Evolutionary conservation across 768 basidiomycete species (phyloP).

Genomic region (Lactarius tabidus): DNA sequence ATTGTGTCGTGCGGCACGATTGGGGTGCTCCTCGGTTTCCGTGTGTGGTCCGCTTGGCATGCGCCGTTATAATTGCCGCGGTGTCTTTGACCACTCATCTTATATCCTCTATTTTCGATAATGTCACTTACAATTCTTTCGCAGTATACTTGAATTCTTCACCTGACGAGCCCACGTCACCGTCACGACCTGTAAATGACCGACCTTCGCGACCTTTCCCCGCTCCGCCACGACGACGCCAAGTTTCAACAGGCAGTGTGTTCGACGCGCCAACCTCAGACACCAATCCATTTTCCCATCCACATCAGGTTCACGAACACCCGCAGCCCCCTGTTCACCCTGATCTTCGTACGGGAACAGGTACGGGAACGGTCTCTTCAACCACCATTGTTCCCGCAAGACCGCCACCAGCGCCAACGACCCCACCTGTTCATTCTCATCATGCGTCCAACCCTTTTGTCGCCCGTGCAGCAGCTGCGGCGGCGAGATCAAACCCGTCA

Average conservation of each 20-base stretch:
- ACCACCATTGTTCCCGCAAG: slow-evolving; percentile 18
- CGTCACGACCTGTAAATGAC: slow-evolving; percentile 19
- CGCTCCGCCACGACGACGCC: slow-evolving; percentile 21
- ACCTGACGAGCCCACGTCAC: slow-evolving; percentile 14
- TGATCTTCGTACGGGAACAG: slow-evolving; percentile 11
- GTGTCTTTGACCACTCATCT: not conserved
- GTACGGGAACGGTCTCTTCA: slow-evolving; percentile 17
- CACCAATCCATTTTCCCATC: slow-evolving; percentile 23
- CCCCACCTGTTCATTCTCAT: slow-evolving; percentile 11
- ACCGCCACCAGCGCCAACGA: not conserved
- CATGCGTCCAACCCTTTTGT: slow-evolving; percentile 27
- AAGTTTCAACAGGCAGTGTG: slow-evolving; percentile 10
- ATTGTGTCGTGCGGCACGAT: not conserved
- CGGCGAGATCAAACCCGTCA: slow-evolving; percentile 10
- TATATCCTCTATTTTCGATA: not conserved
- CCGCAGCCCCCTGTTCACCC: slow-evolving; percentile 24
- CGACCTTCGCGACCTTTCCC: slow-evolving; percentile 14
- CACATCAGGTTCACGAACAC: slow-evolving; percentile 10
- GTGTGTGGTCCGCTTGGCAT: not conserved
- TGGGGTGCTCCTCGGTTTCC: not conserved
- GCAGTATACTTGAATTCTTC: slow-evolving; percentile 9
- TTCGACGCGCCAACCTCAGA: slow-evolving; percentile 26
- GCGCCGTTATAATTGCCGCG: not conserved
- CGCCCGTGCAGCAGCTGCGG: slow-evolving; percentile 12
- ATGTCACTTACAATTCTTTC: not conserved